Conservation (phyloP, 768 basidiomycete species). For the Phylloporus rhodoxanthus region DNA sequence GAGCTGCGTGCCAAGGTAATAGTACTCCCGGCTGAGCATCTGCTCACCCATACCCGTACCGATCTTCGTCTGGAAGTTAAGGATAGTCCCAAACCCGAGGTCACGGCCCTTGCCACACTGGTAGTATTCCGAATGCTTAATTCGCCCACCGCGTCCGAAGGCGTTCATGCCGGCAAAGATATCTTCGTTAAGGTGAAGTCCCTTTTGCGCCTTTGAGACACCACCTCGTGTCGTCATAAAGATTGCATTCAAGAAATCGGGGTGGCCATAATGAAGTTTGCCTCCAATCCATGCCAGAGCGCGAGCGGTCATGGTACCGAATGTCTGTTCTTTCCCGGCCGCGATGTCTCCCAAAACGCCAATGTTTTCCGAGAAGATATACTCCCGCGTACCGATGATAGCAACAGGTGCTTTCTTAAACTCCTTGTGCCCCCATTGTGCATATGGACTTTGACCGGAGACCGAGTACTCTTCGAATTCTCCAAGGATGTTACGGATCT, state of each 20-base stretch:
- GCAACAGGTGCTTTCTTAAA: slow-evolving; percentile 88
- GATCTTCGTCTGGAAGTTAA: slow-evolving; percentile 99
- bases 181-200: slow-evolving; percentile 97
- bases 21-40: slow-evolving; percentile 99
- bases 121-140: slow-evolving; percentile 99
- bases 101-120: slow-evolving; percentile 99
- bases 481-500: slow-evolving; percentile 95
- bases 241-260: slow-evolving; percentile 95
- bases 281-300: slow-evolving; percentile 96
- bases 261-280: slow-evolving; percentile 97
- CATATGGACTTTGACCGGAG: slow-evolving; percentile 92
- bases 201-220: slow-evolving; percentile 98
- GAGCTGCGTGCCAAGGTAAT: slow-evolving; percentile 96
- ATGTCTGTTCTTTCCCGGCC: slow-evolving; percentile 99
- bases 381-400: slow-evolving; percentile 97
- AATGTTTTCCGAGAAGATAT: slow-evolving; percentile 99
- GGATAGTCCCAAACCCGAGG: slow-evolving; percentile 96
- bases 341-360: slow-evolving; percentile 98
- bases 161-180: slow-evolving; percentile 99
- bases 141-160: slow-evolving; percentile 94
- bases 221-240: slow-evolving; percentile 99
- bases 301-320: slow-evolving; percentile 96
- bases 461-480: slow-evolving; percentile 95
- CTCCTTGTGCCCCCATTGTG: slow-evolving; percentile 92
- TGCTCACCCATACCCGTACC: slow-evolving; percentile 99